These are phyloP conservation scores for Suillus lakei DNA, from an alignment of 768 basidiomycete species.

Conservation along the genomic window DNA sequence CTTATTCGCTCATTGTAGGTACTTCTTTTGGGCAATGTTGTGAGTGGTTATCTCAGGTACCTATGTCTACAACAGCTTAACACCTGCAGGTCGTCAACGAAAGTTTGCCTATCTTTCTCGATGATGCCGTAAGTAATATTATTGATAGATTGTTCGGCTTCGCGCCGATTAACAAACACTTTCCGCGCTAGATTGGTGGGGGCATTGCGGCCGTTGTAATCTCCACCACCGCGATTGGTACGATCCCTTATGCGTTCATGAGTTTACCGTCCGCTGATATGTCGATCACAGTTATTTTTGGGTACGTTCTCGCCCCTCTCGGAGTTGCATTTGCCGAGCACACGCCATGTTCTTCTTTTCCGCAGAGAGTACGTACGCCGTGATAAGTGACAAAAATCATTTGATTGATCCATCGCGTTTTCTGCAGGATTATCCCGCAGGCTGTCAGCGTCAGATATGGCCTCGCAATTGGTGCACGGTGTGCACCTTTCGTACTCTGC, in stretches of 20 bases:
- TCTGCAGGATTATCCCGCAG: conserved; percentile 65
- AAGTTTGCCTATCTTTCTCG: conserved; percentile 82
- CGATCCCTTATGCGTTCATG: conserved; percentile 22
- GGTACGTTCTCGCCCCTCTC: conserved; percentile 48
- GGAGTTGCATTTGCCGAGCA: not conserved
- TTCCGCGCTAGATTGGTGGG: conserved; percentile 53
- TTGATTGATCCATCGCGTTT: not conserved
- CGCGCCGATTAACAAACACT: not conserved
- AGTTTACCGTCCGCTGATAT: conserved; percentile 10
- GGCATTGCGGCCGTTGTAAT: conserved; percentile 78
- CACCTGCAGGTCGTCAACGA: conserved; percentile 74
- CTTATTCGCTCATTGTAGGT: conserved; percentile 50
- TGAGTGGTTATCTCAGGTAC: conserved; percentile 38
- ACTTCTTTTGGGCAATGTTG: conserved; percentile 87
- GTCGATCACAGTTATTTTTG: conserved; percentile 70
- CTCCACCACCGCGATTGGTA: conserved; percentile 65
- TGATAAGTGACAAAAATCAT: not conserved
- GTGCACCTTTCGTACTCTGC: conserved; percentile 72
- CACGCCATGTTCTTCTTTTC: conserved; percentile 1
- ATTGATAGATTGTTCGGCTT: conserved; percentile 9
- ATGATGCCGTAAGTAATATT: conserved; percentile 55
- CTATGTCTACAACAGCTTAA: not conserved
- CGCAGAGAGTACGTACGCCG: conserved; percentile 42
- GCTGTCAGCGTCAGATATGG: conserved; percentile 81
- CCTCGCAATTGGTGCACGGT: conserved; percentile 77